These are phyloP conservation scores for Globisporangium spinosum DNA, from an alignment of 352 stramenopile species.

Conservation along the genomic window DNA sequence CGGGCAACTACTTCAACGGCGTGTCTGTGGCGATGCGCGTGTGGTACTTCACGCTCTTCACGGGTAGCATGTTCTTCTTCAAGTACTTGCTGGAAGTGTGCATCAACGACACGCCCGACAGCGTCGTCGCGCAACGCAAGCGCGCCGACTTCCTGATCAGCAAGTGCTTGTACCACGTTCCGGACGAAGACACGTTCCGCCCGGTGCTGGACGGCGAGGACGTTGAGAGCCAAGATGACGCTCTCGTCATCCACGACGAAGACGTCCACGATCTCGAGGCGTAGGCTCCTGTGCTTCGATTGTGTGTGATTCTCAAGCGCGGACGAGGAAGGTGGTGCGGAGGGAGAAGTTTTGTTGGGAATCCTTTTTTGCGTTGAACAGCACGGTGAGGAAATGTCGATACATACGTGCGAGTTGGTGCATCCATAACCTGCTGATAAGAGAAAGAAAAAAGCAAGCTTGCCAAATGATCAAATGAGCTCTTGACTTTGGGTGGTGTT, in stretches of 20 bases:
- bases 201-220: constrained; percentile 26
- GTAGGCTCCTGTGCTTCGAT: background rate
- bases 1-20: constrained; percentile 72
- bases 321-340: background rate
- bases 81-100: constrained; percentile 73
- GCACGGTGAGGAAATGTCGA: background rate
- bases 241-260: constrained; percentile 50
- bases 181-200: constrained; percentile 54
- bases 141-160: constrained; percentile 83
- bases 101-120: constrained; percentile 71
- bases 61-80: constrained; percentile 78
- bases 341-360: background rate
- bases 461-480: no score
- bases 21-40: constrained; percentile 48
- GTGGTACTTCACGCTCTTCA: constrained; percentile 83
- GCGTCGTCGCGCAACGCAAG: constrained; percentile 68
- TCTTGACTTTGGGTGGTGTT: background rate
- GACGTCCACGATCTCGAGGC: constrained; percentile 31
- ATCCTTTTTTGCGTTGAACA: background rate
- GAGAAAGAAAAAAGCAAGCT: background rate
- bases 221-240: constrained; percentile 36
- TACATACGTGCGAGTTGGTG: background rate
- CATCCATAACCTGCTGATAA: background rate
- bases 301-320: background rate
- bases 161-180: constrained; percentile 84